Base-by-base conservation (phyloP, 2,329 filamentous ascomycete genomes). In the Ilyonectria destructans region DNA sequence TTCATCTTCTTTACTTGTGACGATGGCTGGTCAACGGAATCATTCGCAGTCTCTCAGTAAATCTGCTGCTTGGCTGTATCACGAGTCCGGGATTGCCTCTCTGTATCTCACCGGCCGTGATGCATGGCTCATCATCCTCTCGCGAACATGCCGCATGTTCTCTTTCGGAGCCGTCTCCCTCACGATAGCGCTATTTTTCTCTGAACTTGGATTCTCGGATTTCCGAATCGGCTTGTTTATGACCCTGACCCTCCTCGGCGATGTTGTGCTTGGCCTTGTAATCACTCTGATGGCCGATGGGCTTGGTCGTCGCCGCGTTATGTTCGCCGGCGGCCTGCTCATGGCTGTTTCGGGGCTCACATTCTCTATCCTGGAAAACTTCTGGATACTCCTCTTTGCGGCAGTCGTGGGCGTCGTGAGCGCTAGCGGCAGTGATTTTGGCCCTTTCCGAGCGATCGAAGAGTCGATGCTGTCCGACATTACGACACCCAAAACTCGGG, bases 371-470 rank as follows among this genome's bases (percentile, higher is more conserved):
- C 85, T 84, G 64, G 86, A 87, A 26, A 88, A 87, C 67, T 92
- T 86, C 71, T 91, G 89, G 88, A 78, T 89, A 15, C 78, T 91
- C 6, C 78, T 91, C 4, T 71, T 83, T 0, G 89, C 89, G 0
- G 88, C 89, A 1, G 84, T 91, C 4, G 80, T 90, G 3, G 89
- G 90, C 2, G 88, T 91, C 4, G 86, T 91, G 59, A 90, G 87
- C 76, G 86, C 89, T 0, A 90, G 82, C 2, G 90, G 90, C 7
- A 87, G 89, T 17, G 91, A 92, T 71, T 91, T 92, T 75, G 91
- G 90, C 0, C 90, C 91, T 0, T 92, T 92, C 71, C 83, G 90
- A 43, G 89, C 89, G 4, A 88, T 93, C 35, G 91, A 92, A 75
- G 90, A 92, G 81, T 89, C 87, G 0, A 89, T 87, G 37, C 76